phyloP scores from a whole-genome alignment of 2,329 filamentous ascomycete genomes.

The Penicillium sp. region DNA sequence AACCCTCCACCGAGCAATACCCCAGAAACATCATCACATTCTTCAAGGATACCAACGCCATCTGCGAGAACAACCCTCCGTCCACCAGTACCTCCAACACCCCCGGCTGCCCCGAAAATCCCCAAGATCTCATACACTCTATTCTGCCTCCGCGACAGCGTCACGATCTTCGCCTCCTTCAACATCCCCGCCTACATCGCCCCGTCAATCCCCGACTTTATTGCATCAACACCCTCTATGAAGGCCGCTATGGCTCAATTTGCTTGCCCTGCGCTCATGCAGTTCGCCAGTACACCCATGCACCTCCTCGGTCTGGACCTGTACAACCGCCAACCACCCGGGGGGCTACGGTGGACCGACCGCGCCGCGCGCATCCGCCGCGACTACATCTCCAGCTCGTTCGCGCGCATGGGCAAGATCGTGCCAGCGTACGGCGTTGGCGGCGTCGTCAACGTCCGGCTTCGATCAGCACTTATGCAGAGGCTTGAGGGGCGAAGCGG shows the following conservation, averaged over 20 bases:
- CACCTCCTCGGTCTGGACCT: constrained; percentile 80
- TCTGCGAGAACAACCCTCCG: constrained; percentile 8
- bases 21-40: constrained; percentile 6
- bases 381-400: constrained; percentile 69
- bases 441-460: constrained; percentile 73
- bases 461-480: constrained; percentile 63
- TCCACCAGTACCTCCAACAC: constrained; percentile 12
- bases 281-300: constrained; percentile 73
- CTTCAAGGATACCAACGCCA: not conserved
- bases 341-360: constrained; percentile 49
- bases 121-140: constrained; percentile 66
- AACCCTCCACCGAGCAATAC: constrained; percentile 36
- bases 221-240: constrained; percentile 43
- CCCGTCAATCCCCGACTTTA: constrained; percentile 55
- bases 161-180: constrained; percentile 89
- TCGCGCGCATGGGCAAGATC: constrained; percentile 75
- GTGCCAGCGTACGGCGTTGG: constrained; percentile 84
- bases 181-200: constrained; percentile 78
- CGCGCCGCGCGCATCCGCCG: constrained; percentile 61
- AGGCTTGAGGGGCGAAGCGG: constrained; percentile 47
- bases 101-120: constrained; percentile 44
- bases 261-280: constrained; percentile 68
- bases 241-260: constrained; percentile 68
- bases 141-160: constrained; percentile 74
- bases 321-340: constrained; percentile 62